Evolutionary conservation across 805 yeast species (phyloP).

Genomic region (Candida easanensis): DNA sequence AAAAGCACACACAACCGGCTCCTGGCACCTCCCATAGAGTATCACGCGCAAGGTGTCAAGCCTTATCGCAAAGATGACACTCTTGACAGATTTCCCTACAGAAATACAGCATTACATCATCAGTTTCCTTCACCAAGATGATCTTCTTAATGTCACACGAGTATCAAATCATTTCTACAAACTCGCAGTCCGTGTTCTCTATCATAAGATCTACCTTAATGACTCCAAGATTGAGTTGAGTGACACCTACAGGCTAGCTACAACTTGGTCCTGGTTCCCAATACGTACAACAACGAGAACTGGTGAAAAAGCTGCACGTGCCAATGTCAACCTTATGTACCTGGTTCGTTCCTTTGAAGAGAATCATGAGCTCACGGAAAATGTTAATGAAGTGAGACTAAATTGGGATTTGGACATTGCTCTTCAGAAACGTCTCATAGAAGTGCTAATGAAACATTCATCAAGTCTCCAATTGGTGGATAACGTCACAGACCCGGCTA

Average conservation of each 20-base stretch:
- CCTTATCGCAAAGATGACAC: not conserved
- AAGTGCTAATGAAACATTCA: slow-evolving; percentile 28
- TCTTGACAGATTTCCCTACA: slow-evolving; percentile 15
- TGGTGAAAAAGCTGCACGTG: slow-evolving; percentile 25
- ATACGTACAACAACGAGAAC: slow-evolving; percentile 1
- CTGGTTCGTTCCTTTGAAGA: slow-evolving; percentile 29
- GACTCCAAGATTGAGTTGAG: slow-evolving; percentile 39
- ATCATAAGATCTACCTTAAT: slow-evolving; percentile 37
- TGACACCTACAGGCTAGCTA: slow-evolving; percentile 33
- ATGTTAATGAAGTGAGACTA: slow-evolving; percentile 37
- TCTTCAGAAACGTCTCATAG: slow-evolving; percentile 31
- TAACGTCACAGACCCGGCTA: slow-evolving; percentile 38
- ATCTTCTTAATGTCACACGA: slow-evolving; percentile 28
- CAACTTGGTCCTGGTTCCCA: slow-evolving; percentile 37
- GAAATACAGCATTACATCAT: slow-evolving; percentile 21
- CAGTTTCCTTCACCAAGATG: slow-evolving; percentile 31
- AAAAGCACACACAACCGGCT: too few species aligned
- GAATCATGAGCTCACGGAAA: slow-evolving; percentile 22
- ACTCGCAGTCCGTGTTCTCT: slow-evolving; percentile 32
- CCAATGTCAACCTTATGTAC: slow-evolving; percentile 21
- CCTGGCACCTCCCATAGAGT: too few species aligned
- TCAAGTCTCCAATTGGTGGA: slow-evolving; percentile 34
- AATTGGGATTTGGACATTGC: slow-evolving; percentile 40
- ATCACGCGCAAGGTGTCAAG: too few species aligned
- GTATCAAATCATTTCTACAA: slow-evolving; percentile 29